Evolutionary conservation across 768 basidiomycete genomes (phyloP).

Genomic region (Lyophyllum decastes): DNA sequence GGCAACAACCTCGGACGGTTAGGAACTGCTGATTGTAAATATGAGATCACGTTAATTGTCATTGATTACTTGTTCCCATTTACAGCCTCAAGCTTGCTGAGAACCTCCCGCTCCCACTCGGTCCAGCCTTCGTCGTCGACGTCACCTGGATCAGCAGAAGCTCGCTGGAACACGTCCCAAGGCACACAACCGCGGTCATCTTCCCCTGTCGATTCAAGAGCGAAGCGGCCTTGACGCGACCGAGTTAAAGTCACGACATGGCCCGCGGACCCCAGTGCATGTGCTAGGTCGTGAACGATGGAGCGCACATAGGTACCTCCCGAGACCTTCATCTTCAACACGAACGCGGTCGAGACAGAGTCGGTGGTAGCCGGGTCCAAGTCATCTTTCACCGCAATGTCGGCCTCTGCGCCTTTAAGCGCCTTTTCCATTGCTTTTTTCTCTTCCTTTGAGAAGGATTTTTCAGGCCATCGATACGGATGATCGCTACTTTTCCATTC

Average conservation of each 20-base stretch:
- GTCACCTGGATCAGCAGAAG: conserved; percentile 52
- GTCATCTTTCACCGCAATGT: conserved; percentile 40
- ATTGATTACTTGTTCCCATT: conserved; percentile 25
- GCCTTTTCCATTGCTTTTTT: conserved; percentile 70
- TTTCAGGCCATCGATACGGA: conserved; percentile 72
- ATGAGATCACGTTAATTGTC: background rate
- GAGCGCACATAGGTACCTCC: conserved; percentile 97
- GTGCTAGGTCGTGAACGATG: conserved; percentile 91
- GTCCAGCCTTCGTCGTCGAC: conserved; percentile 67
- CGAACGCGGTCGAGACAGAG: conserved; percentile 73
- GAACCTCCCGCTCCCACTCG: conserved; percentile 83
- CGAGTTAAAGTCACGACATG: conserved; percentile 92
- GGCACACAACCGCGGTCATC: conserved; percentile 66
- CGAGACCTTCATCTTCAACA: conserved; percentile 90
- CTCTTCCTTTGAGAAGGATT: conserved; percentile 66
- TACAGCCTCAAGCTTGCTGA: conserved; percentile 65
- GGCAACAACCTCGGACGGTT: conserved; percentile 1
- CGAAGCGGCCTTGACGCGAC: conserved; percentile 86
- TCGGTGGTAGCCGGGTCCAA: conserved; percentile 28
- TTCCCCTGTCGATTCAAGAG: conserved; percentile 46
- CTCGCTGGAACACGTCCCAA: conserved; percentile 73
- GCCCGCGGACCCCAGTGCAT: conserved; percentile 81
- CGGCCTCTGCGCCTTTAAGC: conserved; percentile 49
- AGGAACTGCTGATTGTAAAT: background rate
- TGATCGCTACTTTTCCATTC: conserved; percentile 83